Percentiles rank a stretch among this genome's conserved stretches.
Evolutionary conservation across 2,329 filamentous ascomycete species (phyloP).

Genomic region (Mycogone perniciosa): DNA sequence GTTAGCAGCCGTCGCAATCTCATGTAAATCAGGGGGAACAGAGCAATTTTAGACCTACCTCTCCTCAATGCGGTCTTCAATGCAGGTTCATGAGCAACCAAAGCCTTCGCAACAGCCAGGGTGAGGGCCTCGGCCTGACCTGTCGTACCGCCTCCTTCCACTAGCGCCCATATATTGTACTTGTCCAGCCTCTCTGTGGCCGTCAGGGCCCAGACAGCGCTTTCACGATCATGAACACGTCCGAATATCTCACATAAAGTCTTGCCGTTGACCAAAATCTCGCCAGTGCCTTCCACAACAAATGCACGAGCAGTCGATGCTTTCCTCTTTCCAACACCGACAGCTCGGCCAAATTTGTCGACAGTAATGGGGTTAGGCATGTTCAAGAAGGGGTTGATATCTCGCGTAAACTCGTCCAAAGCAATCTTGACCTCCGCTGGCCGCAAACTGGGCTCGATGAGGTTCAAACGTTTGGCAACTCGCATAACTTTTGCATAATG

Average conservation of each 20-base stretch:
- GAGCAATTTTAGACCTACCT: conserved; percentile 55
- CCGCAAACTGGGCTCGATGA: conserved; percentile 72
- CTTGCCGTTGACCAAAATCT: conserved; percentile 86
- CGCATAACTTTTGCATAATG: conserved; percentile 73
- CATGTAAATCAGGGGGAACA: conserved; percentile 10
- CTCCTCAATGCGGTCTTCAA: conserved; percentile 80
- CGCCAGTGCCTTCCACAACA: conserved; percentile 86
- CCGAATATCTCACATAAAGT: conserved; percentile 76
- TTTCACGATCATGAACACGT: conserved; percentile 88
- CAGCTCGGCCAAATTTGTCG: conserved; percentile 70
- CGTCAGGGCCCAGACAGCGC: conserved; percentile 84
- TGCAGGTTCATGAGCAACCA: conserved; percentile 85
- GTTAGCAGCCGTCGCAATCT: conserved; percentile 34
- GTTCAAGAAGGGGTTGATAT: conserved; percentile 64
- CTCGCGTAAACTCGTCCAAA: conserved; percentile 65
- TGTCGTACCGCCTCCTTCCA: conserved; percentile 81
- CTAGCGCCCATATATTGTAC: conserved; percentile 90
- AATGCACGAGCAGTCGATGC: conserved; percentile 77
- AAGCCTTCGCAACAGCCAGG: conserved; percentile 77
- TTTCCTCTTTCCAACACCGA: conserved; percentile 82
- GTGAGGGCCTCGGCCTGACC: conserved; percentile 95
- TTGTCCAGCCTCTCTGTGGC: conserved; percentile 80
- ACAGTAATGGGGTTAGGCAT: conserved; percentile 56
- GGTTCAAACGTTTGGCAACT: conserved; percentile 73
- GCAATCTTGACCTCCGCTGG: conserved; percentile 61